Percentiles rank a stretch among this genome's conserved stretches.
These are phyloP conservation scores for Cinnamomum chago DNA, from an alignment of 164 flowering plant genomes.

Conservation along the genomic window DNA sequence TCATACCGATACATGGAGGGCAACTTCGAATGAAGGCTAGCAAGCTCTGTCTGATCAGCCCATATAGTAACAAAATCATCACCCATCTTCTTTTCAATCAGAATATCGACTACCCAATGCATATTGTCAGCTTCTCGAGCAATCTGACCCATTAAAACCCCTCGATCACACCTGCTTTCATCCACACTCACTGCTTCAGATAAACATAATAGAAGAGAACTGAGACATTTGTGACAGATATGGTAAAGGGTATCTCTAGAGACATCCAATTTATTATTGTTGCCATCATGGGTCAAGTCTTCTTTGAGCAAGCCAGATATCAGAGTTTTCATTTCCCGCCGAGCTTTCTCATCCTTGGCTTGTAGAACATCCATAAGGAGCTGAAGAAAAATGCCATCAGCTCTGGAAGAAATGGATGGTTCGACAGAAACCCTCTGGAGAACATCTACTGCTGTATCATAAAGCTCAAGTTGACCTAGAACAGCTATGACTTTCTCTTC, in stretches of 20 bases:
- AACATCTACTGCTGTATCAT: conserved; percentile 34
- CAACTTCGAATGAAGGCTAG: conserved; percentile 71
- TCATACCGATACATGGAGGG: conserved; percentile 75
- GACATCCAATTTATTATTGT: conserved; percentile 34
- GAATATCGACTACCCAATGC: conserved; percentile 78
- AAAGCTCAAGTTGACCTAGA: conserved; percentile 56
- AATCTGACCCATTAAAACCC: conserved; percentile 63
- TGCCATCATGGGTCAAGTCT: conserved; percentile 25
- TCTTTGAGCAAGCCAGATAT: conserved; percentile 62
- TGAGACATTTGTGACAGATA: conserved; percentile 69
- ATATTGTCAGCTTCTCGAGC: conserved; percentile 84
- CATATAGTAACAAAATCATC: conserved; percentile 85
- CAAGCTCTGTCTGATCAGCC: conserved; percentile 91
- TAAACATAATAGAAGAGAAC: conserved; percentile 58
- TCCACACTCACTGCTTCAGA: conserved; percentile 55
- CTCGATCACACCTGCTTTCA: conserved; percentile 50
- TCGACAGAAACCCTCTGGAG: conserved; percentile 66
- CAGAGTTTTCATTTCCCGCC: conserved; percentile 73
- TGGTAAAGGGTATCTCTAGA: conserved; percentile 61
- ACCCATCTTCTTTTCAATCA: conserved; percentile 58
- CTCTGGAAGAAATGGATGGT: conserved; percentile 45
- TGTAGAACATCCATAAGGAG: conserved; percentile 57
- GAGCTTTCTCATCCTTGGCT: conserved; percentile 85
- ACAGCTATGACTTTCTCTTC: conserved; percentile 58
- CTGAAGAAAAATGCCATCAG: conserved; percentile 49